These are phyloP conservation scores for Agrostemma githago DNA, from an alignment of 148 eudicot species.

Conservation along the genomic window DNA sequence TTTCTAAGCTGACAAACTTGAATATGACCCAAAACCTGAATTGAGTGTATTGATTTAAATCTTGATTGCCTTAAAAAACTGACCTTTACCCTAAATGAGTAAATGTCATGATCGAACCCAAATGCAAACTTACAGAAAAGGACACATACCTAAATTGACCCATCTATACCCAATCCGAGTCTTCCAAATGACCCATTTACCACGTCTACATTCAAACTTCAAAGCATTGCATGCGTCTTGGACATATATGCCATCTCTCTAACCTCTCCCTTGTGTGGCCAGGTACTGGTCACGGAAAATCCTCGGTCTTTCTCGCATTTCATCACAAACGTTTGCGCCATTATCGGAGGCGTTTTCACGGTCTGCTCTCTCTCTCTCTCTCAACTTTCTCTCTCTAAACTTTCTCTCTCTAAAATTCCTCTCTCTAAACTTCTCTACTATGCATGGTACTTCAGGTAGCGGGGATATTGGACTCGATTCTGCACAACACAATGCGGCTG, in stretches of 20 bases:
- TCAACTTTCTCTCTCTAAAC: not conserved
- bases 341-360: constrained; percentile 97
- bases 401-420: not conserved
- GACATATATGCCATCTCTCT: not conserved
- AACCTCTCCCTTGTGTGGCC: constrained; percentile 23
- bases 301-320: constrained; percentile 81
- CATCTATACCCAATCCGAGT: not conserved
- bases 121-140: not conserved
- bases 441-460: constrained; percentile 65
- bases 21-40: not conserved
- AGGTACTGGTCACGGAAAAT: constrained; percentile 73
- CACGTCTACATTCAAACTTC: not conserved
- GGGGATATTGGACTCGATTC: constrained; percentile 81
- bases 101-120: not conserved
- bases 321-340: constrained; percentile 87
- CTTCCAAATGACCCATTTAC: not conserved
- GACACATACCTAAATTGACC: not conserved
- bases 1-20: not conserved
- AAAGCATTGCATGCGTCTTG: not conserved
- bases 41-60: too few relatives aligned
- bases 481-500: constrained; percentile 69
- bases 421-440: not conserved
- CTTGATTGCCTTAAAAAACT: not conserved
- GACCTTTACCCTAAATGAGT: not conserved
- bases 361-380: constrained; percentile 32